A percentile compares a stretch with the other conserved stretches of the same genome.
Conservation (phyloP, 2,329 filamentous ascomycete species). For the Phymatotrichopsis omnivora region DNA sequence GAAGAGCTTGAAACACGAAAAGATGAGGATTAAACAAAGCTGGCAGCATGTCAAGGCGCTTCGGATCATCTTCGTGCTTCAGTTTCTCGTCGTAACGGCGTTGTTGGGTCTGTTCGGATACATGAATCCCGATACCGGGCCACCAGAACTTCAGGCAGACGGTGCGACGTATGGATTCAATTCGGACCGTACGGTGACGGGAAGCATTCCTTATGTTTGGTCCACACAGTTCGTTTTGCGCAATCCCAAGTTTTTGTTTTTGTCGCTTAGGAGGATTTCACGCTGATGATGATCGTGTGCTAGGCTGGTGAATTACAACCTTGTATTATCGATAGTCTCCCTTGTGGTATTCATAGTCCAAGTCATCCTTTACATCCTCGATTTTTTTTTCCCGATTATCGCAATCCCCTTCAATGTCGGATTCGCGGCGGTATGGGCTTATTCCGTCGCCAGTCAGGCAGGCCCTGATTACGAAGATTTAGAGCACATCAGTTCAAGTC, state of each 20-base stretch:
- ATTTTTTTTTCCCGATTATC: constrained; percentile 1
- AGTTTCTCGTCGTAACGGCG: constrained; percentile 13
- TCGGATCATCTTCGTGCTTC: constrained; percentile 1
- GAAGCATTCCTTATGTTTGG: no score
- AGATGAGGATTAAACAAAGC: no score
- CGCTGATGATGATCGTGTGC: no score
- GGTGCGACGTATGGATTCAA: constrained; percentile 12
- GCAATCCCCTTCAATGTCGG: background rate
- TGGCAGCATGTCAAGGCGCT: constrained; percentile 5
- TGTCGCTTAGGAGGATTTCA: no score
- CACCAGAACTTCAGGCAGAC: constrained; percentile 2
- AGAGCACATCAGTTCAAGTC: background rate
- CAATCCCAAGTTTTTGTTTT: no score
- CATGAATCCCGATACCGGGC: constrained; percentile 13
- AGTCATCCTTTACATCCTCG: constrained; percentile 3
- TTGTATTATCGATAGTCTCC: background rate
- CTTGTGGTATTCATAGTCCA: constrained; percentile 5
- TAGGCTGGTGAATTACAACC: constrained; percentile 8
- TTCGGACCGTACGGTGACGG: background rate
- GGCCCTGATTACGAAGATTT: constrained; percentile 1
- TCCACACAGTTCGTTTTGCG: constrained; percentile 9
- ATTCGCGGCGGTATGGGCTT: background rate
- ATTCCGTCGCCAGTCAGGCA: background rate
- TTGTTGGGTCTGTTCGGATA: constrained; percentile 19
- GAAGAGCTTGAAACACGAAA: no score